Evolutionary conservation across 2,329 filamentous ascomycete species (phyloP).

Genomic region (Hymenoscyphus scutula): DNA sequence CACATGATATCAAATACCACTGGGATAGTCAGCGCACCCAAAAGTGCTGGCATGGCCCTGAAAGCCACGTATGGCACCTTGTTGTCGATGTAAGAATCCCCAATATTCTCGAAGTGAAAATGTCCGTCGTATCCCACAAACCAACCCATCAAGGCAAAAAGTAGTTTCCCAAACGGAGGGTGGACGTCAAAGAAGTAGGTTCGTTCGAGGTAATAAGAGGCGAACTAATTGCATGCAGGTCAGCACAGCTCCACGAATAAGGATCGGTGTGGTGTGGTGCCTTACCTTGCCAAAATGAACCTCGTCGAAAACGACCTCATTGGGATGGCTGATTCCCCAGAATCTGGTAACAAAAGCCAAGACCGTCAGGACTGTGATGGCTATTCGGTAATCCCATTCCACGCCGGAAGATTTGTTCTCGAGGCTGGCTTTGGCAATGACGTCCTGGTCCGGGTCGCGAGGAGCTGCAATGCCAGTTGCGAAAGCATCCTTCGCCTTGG

Average conservation of each 20-base stretch:
- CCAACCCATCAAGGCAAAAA: conserved; percentile 97
- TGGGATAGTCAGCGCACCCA: conserved; percentile 91
- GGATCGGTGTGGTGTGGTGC: neutral
- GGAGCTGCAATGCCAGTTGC: conserved; percentile 31
- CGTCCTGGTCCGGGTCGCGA: conserved; percentile 48
- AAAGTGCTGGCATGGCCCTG: conserved; percentile 85
- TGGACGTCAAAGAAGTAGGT: conserved; percentile 99
- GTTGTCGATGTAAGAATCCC: conserved; percentile 95
- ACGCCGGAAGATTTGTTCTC: conserved; percentile 44
- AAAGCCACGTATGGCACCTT: conserved; percentile 97
- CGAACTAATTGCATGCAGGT: conserved; percentile 51
- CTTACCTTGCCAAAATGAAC: conserved; percentile 98
- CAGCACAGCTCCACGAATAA: conserved; percentile 11
- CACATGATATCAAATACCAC: conserved; percentile 98
- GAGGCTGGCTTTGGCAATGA: conserved; percentile 44
- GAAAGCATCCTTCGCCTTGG: conserved; percentile 49
- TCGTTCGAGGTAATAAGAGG: conserved; percentile 83
- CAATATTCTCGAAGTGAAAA: conserved; percentile 99
- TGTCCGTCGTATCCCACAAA: conserved; percentile 94
- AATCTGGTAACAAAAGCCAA: conserved; percentile 91
- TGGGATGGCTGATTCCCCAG: conserved; percentile 91
- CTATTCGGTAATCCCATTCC: conserved; percentile 85
- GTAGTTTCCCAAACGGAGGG: conserved; percentile 94
- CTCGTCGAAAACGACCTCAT: conserved; percentile 98
- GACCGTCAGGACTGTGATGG: conserved; percentile 71